Evolutionary conservation across 73 alveolate species (phyloP).

Genomic region (Paramecium caudatum): DNA sequence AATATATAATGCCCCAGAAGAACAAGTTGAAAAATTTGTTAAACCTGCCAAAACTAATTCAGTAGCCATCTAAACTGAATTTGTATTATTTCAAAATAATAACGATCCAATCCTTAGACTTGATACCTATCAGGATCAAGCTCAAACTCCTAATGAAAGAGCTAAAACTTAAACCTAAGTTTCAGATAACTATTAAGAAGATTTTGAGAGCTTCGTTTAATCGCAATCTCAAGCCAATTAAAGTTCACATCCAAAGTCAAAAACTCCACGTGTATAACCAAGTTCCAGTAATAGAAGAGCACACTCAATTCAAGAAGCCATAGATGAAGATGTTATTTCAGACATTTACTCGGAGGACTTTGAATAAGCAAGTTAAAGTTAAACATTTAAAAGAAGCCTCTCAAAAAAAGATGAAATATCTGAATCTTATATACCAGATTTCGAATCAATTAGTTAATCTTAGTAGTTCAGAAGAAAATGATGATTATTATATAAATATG

Average conservation of each 20-base stretch:
- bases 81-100: background rate
- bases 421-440: slow-evolving; percentile 37
- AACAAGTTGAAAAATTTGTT: background rate
- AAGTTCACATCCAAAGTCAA: background rate
- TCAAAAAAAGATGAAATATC: slow-evolving; percentile 17
- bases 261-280: slow-evolving; percentile 36
- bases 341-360: slow-evolving; percentile 36
- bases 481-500: background rate
- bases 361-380: slow-evolving; percentile 59
- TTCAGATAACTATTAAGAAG: slow-evolving; percentile 50
- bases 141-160: background rate
- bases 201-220: slow-evolving; percentile 35
- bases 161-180: background rate
- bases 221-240: background rate
- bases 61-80: slow-evolving; percentile 24
- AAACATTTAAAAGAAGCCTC: slow-evolving; percentile 31
- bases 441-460: slow-evolving; percentile 37
- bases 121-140: background rate
- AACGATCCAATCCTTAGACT: background rate
- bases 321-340: slow-evolving; percentile 38
- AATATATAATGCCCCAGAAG: slow-evolving; percentile 2
- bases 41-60: background rate
- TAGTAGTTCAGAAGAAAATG: slow-evolving; percentile 12
- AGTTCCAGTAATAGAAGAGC: background rate
- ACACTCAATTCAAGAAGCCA: background rate